These are phyloP conservation scores for Pichia kudriavzevii DNA, from an alignment of 1,139 yeast genomes.

Conservation along the genomic window DNA sequence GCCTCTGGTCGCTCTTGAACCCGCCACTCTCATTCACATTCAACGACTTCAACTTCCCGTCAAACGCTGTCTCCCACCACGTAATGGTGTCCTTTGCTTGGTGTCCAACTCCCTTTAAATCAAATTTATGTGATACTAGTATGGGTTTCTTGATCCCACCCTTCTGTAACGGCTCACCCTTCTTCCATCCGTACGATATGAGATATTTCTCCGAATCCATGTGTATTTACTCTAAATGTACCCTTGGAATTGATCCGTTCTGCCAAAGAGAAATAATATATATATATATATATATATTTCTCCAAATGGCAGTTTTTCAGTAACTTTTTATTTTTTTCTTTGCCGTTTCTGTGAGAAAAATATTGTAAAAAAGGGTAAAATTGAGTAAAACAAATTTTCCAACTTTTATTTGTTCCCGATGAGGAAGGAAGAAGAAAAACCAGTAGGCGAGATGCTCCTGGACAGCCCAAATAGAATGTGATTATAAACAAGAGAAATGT, in stretches of 20 bases:
- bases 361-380: not conserved
- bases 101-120: conserved; percentile 82
- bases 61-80: conserved; percentile 97
- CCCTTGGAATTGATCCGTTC: too few relatives aligned
- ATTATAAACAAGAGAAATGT: too few relatives aligned
- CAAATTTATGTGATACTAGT: conserved; percentile 82
- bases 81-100: conserved; percentile 65
- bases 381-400: not conserved
- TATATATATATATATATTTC: too few relatives aligned
- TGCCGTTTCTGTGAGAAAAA: not conserved
- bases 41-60: conserved; percentile 77
- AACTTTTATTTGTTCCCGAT: too few relatives aligned
- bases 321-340: not conserved
- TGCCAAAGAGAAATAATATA: too few relatives aligned
- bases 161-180: conserved; percentile 72
- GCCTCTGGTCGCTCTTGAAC: conserved; percentile 1
- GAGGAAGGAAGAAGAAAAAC: too few relatives aligned
- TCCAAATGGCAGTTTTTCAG: too few relatives aligned
- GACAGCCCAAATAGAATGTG: too few relatives aligned
- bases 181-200: conserved; percentile 80
- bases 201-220: conserved; percentile 78
- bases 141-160: conserved; percentile 86
- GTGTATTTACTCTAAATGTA: too few relatives aligned
- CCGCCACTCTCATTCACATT: conserved; percentile 43
- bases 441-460: too few relatives aligned